phyloP scores from a whole-genome alignment of 495 filamentous ascomycete species.

The Penicillium salamii region DNA sequence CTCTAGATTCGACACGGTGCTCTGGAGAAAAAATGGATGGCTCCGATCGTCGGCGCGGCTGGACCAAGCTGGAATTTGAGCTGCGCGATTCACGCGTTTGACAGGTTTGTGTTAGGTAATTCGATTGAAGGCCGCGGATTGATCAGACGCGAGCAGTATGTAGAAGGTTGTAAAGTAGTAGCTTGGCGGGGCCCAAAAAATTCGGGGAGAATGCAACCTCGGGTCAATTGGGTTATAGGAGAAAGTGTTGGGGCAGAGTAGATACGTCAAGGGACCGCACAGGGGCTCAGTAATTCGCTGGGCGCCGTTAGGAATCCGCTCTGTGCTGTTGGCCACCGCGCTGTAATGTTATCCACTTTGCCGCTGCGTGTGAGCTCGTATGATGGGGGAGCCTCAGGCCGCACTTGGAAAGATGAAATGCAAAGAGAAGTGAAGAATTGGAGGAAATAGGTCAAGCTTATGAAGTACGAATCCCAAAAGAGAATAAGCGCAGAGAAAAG shows the following conservation, averaged over 20 bases:
- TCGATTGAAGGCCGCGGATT: too few relatives aligned
- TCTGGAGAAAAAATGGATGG: constrained; percentile 6
- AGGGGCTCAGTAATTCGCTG: constrained; percentile 7
- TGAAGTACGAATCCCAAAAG: not conserved
- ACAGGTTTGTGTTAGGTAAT: not conserved
- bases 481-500: not conserved
- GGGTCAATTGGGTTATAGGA: constrained; percentile 3
- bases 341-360: constrained; percentile 1
- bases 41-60: constrained; percentile 4
- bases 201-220: constrained; percentile 4
- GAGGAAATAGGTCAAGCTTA: too few relatives aligned
- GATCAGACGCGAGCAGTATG: too few relatives aligned
- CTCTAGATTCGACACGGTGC: not conserved
- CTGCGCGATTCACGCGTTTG: not conserved
- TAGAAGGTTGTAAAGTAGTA: not conserved
- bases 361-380: too few relatives aligned
- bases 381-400: too few relatives aligned
- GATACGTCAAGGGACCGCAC: not conserved
- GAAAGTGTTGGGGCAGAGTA: not conserved
- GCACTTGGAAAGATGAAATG: too few relatives aligned
- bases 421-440: not conserved
- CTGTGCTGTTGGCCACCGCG: constrained; percentile 6
- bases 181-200: constrained; percentile 2
- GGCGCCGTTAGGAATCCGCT: constrained; percentile 12
- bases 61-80: not conserved